These are phyloP conservation scores for Cyclotella atomus DNA, from an alignment of 108 stramenopile genomes.

Conservation along the genomic window DNA sequence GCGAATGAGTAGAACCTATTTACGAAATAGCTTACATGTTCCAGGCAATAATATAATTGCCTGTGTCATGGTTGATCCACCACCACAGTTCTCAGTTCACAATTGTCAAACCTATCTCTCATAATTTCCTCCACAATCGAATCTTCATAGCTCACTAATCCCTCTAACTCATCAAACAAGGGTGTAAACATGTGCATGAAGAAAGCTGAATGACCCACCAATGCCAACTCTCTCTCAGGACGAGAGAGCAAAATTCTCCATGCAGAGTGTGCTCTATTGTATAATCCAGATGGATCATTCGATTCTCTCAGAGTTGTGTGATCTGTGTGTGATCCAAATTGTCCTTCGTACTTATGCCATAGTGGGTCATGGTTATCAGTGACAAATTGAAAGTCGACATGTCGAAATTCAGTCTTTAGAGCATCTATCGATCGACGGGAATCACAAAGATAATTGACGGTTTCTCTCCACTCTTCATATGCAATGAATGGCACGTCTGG, in stretches of 20 bases:
- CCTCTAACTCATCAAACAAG: slow-evolving; percentile 42
- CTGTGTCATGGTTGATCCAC: slow-evolving; percentile 38
- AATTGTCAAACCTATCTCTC: slow-evolving; percentile 42
- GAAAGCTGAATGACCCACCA: slow-evolving; percentile 53
- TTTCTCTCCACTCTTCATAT: slow-evolving; percentile 56
- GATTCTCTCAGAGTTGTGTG: slow-evolving; percentile 35
- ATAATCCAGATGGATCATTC: slow-evolving; percentile 28
- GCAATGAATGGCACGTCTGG: slow-evolving; percentile 41
- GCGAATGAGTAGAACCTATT: no score
- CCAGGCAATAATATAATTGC: no score
- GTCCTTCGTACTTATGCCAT: slow-evolving; percentile 43
- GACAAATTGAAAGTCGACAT: slow-evolving; percentile 28
- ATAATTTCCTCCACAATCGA: slow-evolving; percentile 37
- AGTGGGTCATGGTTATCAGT: slow-evolving; percentile 35
- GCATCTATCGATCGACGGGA: slow-evolving; percentile 21
- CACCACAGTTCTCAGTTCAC: slow-evolving; percentile 44
- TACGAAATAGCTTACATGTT: no score
- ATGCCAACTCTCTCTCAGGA: slow-evolving; percentile 40
- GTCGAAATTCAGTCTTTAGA: slow-evolving; percentile 26
- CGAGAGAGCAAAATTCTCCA: slow-evolving; percentile 34
- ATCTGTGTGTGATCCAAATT: slow-evolving; percentile 19
- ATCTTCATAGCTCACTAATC: slow-evolving; percentile 45
- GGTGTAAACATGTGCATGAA: slow-evolving; percentile 58
- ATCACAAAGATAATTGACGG: slow-evolving; percentile 52
- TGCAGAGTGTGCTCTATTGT: slow-evolving; percentile 36